Evolutionary conservation across 2,329 filamentous ascomycete genomes (phyloP), one percentile per base, ranked within the genome.

Genomic region (Monosporascus sp.): DNA sequence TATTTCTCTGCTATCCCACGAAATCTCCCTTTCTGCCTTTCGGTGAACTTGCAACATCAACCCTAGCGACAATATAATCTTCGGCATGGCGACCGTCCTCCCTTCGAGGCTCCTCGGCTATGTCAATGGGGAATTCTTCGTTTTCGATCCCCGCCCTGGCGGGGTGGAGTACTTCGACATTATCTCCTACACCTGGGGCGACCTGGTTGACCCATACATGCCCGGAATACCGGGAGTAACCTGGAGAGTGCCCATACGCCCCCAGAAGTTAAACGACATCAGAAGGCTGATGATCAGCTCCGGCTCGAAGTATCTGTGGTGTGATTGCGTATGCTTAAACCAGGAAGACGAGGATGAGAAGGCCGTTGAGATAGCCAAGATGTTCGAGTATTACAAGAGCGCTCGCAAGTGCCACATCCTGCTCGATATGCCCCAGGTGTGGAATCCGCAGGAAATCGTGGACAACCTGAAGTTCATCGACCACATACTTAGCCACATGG

Each of bases 401-500:
- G 55, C 55, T 1, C 25, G 15, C 9, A 55, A 39, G n/a, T 59
- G 57, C 22, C 55, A 56, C 41, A 61, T 69, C 25, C 49, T 69
- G 51, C 53, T 70, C 44, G 63, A 68, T n/a, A 68, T 68, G 62
- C 52, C 56, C 2, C 55, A 64, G 41, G 57, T 61, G 6, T 69
- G 65, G 65, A 49, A 66, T 39, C 65, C 66, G 17, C 58, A 65
- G 49, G 53, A 59, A 22, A 65, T 69, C 47, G 63, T 68, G 6
- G 57, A 65, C 22, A 58, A 68, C 52, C 54, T 69, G 8, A 62
- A 63, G 52, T 63, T 68, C 35, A 48, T 69, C 31, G 64, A 65
- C 47, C 66, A 70, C 71, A 74, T 62, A 67, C 70, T 31, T 65
- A 82, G 31, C 17, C 51, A 51, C n/a, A 52, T 56, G 17, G 47